These are phyloP conservation scores for Hyphopichia pseudoburtonii DNA, from an alignment of 1,139 yeast species.

Conservation along the genomic window DNA sequence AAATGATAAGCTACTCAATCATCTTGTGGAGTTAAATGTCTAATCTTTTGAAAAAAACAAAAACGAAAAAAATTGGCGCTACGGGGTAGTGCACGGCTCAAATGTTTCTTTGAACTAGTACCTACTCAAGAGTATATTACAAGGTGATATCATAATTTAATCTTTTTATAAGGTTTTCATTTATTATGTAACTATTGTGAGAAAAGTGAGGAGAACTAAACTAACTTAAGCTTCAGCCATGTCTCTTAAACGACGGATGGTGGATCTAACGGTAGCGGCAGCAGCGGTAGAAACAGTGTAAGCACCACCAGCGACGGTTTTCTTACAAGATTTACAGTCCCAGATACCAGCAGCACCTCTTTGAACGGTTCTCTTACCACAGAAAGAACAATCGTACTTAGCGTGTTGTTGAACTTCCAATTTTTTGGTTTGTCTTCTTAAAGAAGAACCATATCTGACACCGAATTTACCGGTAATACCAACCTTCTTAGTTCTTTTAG, in stretches of 20 bases:
- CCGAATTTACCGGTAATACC: conserved; percentile 99
- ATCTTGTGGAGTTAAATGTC: not conserved
- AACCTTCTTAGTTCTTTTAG: conserved; percentile 99
- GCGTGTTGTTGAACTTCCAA: conserved; percentile 99
- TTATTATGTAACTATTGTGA: not conserved
- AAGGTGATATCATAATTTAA: no score
- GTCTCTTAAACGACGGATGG: conserved; percentile 99
- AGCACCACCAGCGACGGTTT: conserved; percentile 99
- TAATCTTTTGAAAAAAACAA: no score
- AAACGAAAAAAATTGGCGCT: no score
- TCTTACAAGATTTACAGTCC: conserved; percentile 91
- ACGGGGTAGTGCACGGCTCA: no score
- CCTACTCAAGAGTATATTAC: no score
- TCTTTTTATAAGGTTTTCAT: not conserved
- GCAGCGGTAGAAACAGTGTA: conserved; percentile 99
- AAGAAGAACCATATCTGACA: conserved; percentile 99
- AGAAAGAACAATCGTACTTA: conserved; percentile 98
- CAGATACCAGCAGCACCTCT: conserved; percentile 99
- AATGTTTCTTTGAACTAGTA: no score
- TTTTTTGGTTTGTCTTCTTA: conserved; percentile 99
- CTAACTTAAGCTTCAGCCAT: conserved; percentile 90
- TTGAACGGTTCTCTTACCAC: conserved; percentile 98
- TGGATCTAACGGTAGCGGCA: conserved; percentile 99
- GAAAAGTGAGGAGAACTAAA: conserved; percentile 8
- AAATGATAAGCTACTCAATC: not conserved